Evolutionary conservation across 2,329 filamentous ascomycete genomes (phyloP), one percentile per base, ranked within the genome.

Genomic region (Diaporthe sp.): DNA sequence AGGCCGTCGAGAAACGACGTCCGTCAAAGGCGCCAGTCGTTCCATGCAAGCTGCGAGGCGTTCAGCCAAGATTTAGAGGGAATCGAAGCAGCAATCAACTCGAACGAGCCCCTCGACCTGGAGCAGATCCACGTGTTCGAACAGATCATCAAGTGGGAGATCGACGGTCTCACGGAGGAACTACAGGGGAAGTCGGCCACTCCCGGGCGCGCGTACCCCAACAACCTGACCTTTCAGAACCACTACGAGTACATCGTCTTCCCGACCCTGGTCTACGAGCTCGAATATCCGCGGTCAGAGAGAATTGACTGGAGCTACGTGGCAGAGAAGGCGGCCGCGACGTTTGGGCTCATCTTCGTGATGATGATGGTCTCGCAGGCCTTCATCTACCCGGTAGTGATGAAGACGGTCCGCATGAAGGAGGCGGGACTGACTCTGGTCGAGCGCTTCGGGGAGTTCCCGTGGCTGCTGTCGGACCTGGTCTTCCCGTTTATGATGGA

Each of bases 401-500:
- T 94, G 81, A 86, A 90, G 79, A 91, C 92, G 0, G 84, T 94
- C 44, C 86, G 87, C 76, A 92, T 94, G 89, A 94, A 94, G 82
- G 92, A 94, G 79, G 85, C 87, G 1, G 91, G 91, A 9, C 86
- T 94, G 82, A 86, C 92, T 0, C 85, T 94, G 9, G 82, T 85
- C 4, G 86, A 91, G 76, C 89, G 94, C 62, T 90, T 94, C 80
- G 85, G 84, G 74, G 89, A 92, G 75, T 95, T 95, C 75, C 94
- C 94, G 0, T 94, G 92, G 89, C 89, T 96, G 73, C 84, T 95
- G n/a, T 89, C 88, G 75, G 94, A 96, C 79, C 88, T 96, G 76
- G 87, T 95, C 12, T 95, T 96, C 77, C 94, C 94, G 0, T 92
- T 96, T 77, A 91, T 96, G 84, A 91, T 95, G 84, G 94, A 96